Conservation (phyloP, 306 rosid genomes). For the Vigna radiata region DNA sequence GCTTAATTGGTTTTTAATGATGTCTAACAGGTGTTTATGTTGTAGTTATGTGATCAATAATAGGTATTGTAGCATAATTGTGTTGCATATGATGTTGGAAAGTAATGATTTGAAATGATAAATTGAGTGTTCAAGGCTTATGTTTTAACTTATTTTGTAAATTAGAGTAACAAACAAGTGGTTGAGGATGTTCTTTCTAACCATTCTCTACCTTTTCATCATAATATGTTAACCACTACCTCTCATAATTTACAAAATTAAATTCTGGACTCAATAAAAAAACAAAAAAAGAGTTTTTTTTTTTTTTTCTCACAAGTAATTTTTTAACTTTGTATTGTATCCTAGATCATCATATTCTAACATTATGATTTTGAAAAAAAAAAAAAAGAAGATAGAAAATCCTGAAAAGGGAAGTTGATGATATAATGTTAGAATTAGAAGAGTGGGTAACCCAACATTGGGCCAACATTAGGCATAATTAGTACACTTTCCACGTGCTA, state of each 20-base stretch:
- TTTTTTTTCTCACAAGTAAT: no score
- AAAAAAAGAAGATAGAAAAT: not conserved
- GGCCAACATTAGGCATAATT: not conserved
- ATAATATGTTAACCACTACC: slow-evolving; percentile 2
- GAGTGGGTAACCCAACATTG: not conserved
- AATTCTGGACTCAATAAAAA: no score
- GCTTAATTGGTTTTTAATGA: slow-evolving; percentile 24
- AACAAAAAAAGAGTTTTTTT: no score
- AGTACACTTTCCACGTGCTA: slow-evolving; percentile 7
- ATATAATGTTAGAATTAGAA: not conserved
- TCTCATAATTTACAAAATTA: not conserved
- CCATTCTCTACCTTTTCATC: not conserved
- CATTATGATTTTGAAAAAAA: not conserved
- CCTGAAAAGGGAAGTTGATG: not conserved
- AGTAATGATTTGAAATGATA: slow-evolving; percentile 28
- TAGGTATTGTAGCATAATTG: not conserved
- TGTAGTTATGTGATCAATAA: slow-evolving; percentile 27
- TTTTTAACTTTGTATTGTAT: no score
- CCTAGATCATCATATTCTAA: no score
- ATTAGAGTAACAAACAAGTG: not conserved
- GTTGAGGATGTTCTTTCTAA: not conserved
- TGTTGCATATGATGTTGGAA: not conserved
- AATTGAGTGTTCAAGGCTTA: not conserved
- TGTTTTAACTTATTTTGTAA: not conserved
- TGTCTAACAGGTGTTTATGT: slow-evolving; percentile 7